Base-by-base conservation (phyloP, 2,329 filamentous ascomycete genomes). In the Aureobasidium sp. region DNA sequence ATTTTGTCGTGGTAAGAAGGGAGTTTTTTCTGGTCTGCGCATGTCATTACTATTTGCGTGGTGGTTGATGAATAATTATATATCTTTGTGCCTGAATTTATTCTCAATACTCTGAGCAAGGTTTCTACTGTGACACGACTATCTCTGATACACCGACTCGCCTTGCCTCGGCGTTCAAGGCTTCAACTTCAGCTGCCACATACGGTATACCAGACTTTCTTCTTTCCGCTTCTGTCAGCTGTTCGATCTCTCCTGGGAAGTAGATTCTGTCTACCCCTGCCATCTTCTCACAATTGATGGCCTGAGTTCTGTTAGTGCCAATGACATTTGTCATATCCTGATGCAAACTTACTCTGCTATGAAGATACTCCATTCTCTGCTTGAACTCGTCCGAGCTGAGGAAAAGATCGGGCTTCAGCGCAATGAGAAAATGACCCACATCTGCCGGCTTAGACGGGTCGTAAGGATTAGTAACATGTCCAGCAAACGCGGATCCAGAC, bases 401-500 rank as follows among this genome's bases (percentile, higher is more conserved):
- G 66, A 74, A 74, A 14, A 74, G 64, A 54, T 75, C 72, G 11
- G 72, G 70, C 64, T 73, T 72, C 63, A 74, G 69, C 1, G 70
- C 71, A 9, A 74, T 66, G 6, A 75, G 62, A 60, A 73, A 74
- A 61, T 74, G 72, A 1, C 72, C 72, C 1, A 74, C 72, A 50
- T 73, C 70, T 19, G 72, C 70, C 14, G 86, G 76, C 57, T 79
- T 78, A 33, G 91, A 88, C 2, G 70, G 69, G 63, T 73, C 70
- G 71, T 94, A 94, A 0, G 90, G 90, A 19, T 83, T 83, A 0
- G 85, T 88, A 19, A 94, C 90, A 68, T 88, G 79, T 0, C 89
- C 89, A 0, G 88, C 90, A 73, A 90, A 94, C 0, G 89, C 89
- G 35, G 85, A 87, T 0, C 89, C 90, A 0, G 88, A 90, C 0